Evolutionary conservation across 1,139 yeast species (phyloP).

Genomic region (Maudiozyma humilis): DNA sequence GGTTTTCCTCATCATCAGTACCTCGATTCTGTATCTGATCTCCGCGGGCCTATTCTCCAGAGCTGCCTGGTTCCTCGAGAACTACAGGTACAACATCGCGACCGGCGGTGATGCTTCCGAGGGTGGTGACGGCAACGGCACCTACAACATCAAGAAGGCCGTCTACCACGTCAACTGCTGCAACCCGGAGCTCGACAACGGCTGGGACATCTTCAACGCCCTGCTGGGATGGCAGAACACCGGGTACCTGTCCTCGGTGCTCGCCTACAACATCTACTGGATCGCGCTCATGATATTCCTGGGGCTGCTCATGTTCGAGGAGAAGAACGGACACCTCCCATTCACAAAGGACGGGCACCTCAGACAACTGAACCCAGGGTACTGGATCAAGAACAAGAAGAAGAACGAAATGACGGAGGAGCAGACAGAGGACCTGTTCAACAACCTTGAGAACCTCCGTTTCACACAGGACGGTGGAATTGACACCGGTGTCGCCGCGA

Average conservation of each 20-base stretch:
- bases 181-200: constrained; percentile 78
- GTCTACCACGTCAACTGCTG: constrained; percentile 96
- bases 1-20: constrained; percentile 68
- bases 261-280: constrained; percentile 84
- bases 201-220: constrained; percentile 91
- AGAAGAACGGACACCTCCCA: constrained; percentile 58
- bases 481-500: not conserved
- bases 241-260: constrained; percentile 81
- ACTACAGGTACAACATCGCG: constrained; percentile 47
- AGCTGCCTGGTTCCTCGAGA: constrained; percentile 82
- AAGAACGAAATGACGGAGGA: constrained; percentile 47
- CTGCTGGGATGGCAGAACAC: constrained; percentile 85
- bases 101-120: constrained; percentile 91
- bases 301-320: constrained; percentile 61
- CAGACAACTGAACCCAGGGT: constrained; percentile 60
- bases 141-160: constrained; percentile 63
- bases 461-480: constrained; percentile 28
- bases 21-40: constrained; percentile 73
- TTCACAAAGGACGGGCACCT: constrained; percentile 45
- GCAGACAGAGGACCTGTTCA: constrained; percentile 50
- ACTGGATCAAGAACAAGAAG: constrained; percentile 60
- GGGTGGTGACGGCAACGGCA: constrained; percentile 85
- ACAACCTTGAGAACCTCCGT: constrained; percentile 34
- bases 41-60: constrained; percentile 85
- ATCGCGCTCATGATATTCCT: constrained; percentile 47